Base-by-base conservation (phyloP, 495 filamentous ascomycete species). In the Daldinia grandis region DNA sequence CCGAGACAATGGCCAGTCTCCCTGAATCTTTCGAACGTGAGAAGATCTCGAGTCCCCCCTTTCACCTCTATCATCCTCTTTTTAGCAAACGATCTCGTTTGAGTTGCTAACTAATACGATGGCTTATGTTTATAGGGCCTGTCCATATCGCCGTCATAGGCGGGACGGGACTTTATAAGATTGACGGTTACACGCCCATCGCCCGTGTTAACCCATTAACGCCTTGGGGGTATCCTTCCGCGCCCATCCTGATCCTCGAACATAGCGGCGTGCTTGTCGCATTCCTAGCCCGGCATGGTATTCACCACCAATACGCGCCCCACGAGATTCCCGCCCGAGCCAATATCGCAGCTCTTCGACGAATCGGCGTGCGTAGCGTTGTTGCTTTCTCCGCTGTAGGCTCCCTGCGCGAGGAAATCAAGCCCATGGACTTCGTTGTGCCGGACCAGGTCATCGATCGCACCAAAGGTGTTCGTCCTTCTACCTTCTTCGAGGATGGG, bases 361-460 rank as follows among this genome's bases (percentile, higher is more conserved):
- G 86, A 70, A 81, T 99, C 71, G 95, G 95, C 72, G 95, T 98
- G 27, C 89, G 92, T 70, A 90, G 87, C 75, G 87, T 97, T 78
- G 91, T 99, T 77, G 93, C 95, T 60, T 98, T 98, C 86, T 93
- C 90, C 68, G 95, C 96, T 59, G 95, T 99, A 76, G 95, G 95
- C 68, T 94, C 91, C 76, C 84, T 99, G 75, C 91, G 89, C 74
- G 95, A 97, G 81, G 87, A 92, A 72, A 94, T 99, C 78, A 90
- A 89, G 80, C 95, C 95, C 53, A 90, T 94, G 75, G 96, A 99
- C 82, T 99, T 99, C 78, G 91, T 98, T 37, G 86, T 99, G 14
- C 94, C 93, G 15, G 93, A 97, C 79, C 95, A 98, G 84, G 88
- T 98, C 78, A 97, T 98, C 80, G 95, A 99, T 81, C 93, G 95